phyloP scores from a whole-genome alignment of 2,329 filamentous ascomycete species.

The Decorospora gaudefroyi region DNA sequence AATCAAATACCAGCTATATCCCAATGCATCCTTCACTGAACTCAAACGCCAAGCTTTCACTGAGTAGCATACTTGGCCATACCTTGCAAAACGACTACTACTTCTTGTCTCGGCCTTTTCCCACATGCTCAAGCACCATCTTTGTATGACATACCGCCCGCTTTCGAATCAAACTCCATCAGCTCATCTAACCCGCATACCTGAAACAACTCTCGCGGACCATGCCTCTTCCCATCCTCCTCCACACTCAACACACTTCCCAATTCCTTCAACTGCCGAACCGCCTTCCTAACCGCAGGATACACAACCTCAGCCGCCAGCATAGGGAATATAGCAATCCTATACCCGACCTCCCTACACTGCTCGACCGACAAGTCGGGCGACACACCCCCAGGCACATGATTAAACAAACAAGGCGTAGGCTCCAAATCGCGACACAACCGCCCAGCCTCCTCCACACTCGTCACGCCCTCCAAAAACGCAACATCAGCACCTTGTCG shows the following conservation, averaged over 20 bases:
- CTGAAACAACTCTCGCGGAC: constrained; percentile 57
- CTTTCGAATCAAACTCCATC: constrained; percentile 56
- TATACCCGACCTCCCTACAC: constrained; percentile 61
- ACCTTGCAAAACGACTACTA: no score
- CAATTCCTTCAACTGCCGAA: constrained; percentile 33
- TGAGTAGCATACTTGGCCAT: no score
- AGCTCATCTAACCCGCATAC: constrained; percentile 58
- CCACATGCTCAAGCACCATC: constrained; percentile 23
- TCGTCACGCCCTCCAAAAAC: constrained; percentile 63
- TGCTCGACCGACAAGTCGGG: constrained; percentile 59
- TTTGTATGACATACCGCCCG: constrained; percentile 48
- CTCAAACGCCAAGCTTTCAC: no score
- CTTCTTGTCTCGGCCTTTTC: no score
- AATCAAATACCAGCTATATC: no score
- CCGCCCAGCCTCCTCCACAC: constrained; percentile 55
- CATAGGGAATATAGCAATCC: constrained; percentile 62
- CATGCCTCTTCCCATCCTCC: constrained; percentile 51
- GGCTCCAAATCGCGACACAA: constrained; percentile 56
- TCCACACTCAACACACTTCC: constrained; percentile 43
- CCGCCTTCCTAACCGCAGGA: constrained; percentile 38
- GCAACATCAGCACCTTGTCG: constrained; percentile 63
- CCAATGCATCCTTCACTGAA: no score
- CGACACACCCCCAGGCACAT: constrained; percentile 61
- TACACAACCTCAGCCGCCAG: constrained; percentile 42
- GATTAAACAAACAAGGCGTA: constrained; percentile 61